These are phyloP conservation scores for Neonectria neomacrospora DNA, from an alignment of 2,329 filamentous ascomycete genomes.

Conservation along the genomic window DNA sequence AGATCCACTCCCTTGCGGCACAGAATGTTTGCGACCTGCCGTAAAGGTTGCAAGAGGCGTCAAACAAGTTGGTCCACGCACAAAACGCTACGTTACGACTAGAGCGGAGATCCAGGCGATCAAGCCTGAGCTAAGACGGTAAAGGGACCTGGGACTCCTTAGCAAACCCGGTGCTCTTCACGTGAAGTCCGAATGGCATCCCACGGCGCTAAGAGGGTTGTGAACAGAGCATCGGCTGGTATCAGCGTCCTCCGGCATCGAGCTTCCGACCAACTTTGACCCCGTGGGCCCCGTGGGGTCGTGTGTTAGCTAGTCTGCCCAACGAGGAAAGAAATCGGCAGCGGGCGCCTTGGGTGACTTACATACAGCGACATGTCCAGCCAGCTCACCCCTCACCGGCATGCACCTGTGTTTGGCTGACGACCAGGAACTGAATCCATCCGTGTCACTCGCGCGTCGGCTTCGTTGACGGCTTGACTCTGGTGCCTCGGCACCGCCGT, in stretches of 20 bases:
- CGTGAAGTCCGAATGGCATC: not conserved
- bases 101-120: not conserved
- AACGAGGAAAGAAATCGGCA: conserved; percentile 37
- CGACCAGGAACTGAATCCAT: conserved; percentile 11
- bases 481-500: not conserved
- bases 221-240: conserved; percentile 1
- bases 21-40: conserved; percentile 26
- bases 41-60: conserved; percentile 14
- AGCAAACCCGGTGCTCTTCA: not conserved
- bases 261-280: conserved; percentile 28
- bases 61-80: conserved; percentile 12
- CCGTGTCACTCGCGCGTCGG: not conserved
- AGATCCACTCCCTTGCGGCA: conserved; percentile 24
- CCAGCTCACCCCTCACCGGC: conserved; percentile 20
- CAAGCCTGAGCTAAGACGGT: not conserved
- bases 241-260: conserved; percentile 30
- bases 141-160: not conserved
- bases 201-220: not conserved
- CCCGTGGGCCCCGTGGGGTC: conserved; percentile 12
- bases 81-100: conserved; percentile 1
- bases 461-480: not conserved
- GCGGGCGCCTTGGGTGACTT: conserved; percentile 3
- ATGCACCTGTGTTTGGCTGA: conserved; percentile 3
- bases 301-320: conserved; percentile 12
- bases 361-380: conserved; percentile 20